These are phyloP conservation scores for Gryganskiella cystojenkinii DNA, from an alignment of 192 early-diverging fungal species.

Conservation along the genomic window DNA sequence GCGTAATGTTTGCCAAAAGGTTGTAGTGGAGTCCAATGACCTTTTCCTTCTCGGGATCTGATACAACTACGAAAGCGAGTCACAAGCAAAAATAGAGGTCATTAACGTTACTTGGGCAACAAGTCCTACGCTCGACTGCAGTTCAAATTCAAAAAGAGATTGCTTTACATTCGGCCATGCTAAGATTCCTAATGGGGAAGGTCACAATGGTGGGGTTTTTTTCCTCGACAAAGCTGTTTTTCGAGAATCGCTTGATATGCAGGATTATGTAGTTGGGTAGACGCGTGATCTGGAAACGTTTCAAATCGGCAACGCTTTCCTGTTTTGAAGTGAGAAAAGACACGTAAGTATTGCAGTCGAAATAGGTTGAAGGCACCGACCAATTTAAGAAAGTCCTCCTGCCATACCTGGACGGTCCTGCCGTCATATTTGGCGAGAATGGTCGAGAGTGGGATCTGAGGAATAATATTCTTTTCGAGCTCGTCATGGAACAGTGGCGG, in stretches of 20 bases:
- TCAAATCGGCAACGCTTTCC: constrained; percentile 65
- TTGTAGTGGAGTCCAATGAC: constrained; percentile 73
- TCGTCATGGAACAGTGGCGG: constrained; percentile 92
- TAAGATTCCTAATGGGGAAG: constrained; percentile 88
- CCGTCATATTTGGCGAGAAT: constrained; percentile 92
- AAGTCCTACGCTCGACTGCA: background rate
- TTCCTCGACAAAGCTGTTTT: constrained; percentile 84
- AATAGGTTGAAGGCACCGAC: background rate
- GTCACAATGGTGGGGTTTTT: constrained; percentile 99
- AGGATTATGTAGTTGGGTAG: constrained; percentile 92
- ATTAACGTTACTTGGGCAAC: background rate
- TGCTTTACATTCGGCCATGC: constrained; percentile 82
- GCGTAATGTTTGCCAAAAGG: constrained; percentile 91
- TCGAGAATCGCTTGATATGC: constrained; percentile 91
- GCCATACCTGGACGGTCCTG: constrained; percentile 66
- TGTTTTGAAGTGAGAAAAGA: constrained; percentile 12
- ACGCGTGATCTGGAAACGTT: constrained; percentile 76
- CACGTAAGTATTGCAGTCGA: too few species aligned
- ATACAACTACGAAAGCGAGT: constrained; percentile 51
- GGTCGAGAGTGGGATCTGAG: constrained; percentile 86
- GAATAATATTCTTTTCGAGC: constrained; percentile 86
- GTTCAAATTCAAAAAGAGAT: background rate
- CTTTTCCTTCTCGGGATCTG: constrained; percentile 54
- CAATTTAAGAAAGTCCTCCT: too few species aligned
- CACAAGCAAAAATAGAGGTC: constrained; percentile 35